Conservation (phyloP, 108 stramenopile genomes). For the Bacterosira constricta region DNA sequence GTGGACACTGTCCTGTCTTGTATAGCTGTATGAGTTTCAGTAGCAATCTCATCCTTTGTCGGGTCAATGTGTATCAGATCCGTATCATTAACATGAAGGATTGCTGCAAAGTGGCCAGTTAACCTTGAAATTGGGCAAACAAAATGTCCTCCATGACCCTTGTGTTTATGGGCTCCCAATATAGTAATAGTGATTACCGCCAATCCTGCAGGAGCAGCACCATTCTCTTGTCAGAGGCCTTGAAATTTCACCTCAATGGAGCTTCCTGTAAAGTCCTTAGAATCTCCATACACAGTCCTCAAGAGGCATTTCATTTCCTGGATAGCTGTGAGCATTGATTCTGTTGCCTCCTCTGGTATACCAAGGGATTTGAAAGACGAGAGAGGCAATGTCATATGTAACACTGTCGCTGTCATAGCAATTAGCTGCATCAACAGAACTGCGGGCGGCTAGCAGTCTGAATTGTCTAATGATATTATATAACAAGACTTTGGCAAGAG, state of each 20-base stretch:
- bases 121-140: neutral
- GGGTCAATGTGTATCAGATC: neutral
- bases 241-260: neutral
- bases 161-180: no score
- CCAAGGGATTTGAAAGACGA: constrained; percentile 1
- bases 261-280: neutral
- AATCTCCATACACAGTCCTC: neutral
- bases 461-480: neutral
- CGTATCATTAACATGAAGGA: neutral
- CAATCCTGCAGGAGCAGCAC: neutral
- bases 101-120: neutral
- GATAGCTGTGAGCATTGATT: neutral
- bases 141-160: neutral
- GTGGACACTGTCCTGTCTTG: neutral
- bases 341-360: neutral
- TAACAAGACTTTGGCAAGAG: neutral
- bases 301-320: constrained; percentile 11
- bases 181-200: neutral
- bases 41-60: neutral
- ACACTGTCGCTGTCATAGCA: neutral
- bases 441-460: neutral
- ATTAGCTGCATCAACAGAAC: constrained; percentile 13
- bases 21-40: neutral
- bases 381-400: neutral
- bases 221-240: neutral